Evolutionary conservation across 768 basidiomycete genomes (phyloP).

Genomic region (Russula emetica): DNA sequence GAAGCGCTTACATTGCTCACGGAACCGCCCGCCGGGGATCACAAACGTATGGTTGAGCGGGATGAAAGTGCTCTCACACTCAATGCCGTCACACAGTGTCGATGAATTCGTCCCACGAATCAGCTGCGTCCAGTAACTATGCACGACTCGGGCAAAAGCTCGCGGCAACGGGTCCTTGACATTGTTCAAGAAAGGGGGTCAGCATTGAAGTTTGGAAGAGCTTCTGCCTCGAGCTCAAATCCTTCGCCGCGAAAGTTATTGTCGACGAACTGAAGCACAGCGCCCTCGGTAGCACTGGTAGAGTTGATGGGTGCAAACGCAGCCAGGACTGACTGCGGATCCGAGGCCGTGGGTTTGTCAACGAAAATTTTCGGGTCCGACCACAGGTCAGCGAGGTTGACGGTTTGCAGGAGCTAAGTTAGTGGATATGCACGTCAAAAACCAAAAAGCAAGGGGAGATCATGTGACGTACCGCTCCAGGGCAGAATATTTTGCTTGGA

Average conservation of each 20-base stretch:
- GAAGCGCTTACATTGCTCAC: conserved; percentile 68
- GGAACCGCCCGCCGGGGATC: conserved; percentile 81
- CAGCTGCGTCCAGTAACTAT: conserved; percentile 80
- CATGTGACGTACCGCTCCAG: conserved; percentile 56
- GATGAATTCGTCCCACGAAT: conserved; percentile 70
- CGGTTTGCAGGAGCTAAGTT: conserved; percentile 85
- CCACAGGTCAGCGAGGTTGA: conserved; percentile 72
- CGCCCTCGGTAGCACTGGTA: conserved; percentile 52
- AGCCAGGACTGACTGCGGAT: conserved; percentile 58
- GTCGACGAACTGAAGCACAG: conserved; percentile 66
- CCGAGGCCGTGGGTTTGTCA: conserved; percentile 78
- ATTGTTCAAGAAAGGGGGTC: conserved; percentile 61
- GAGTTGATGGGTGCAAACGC: conserved; percentile 53
- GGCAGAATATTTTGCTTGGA: conserved; percentile 71
- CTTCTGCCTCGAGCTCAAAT: conserved; percentile 64
- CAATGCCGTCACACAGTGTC: conserved; percentile 52
- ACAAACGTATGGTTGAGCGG: conserved; percentile 91
- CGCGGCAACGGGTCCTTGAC: conserved; percentile 64
- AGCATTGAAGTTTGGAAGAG: conserved; percentile 56
- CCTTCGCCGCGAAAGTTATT: conserved; percentile 81
- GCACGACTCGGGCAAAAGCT: conserved; percentile 74
- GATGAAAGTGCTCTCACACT: conserved; percentile 81
- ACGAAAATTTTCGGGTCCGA: conserved; percentile 85
- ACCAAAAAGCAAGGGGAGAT: neutral
- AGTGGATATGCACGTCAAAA: conserved; percentile 15